Evolutionary conservation across 768 basidiomycete genomes (phyloP).

Genomic region (Suillus hirtellus): DNA sequence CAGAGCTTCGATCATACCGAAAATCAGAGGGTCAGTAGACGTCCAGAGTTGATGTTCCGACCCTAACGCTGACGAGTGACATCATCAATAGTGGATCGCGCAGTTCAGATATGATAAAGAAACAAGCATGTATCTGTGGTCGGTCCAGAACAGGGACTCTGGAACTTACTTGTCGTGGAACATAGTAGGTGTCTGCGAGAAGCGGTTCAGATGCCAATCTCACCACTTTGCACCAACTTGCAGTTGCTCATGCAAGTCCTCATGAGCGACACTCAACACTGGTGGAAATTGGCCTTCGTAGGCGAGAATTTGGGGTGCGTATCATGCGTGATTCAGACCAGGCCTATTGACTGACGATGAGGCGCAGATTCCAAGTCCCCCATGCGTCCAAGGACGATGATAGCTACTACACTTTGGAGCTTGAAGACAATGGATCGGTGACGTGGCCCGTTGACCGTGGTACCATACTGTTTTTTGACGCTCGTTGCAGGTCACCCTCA

Average conservation of each 20-base stretch:
- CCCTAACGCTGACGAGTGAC: neutral
- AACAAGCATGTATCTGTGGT: fast-evolving
- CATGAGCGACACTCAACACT: neutral
- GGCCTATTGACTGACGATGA: neutral
- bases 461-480: neutral
- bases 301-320: neutral
- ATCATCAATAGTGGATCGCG: neutral
- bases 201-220: neutral
- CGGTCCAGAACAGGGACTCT: neutral
- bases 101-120: fast-evolving
- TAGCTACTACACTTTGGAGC: neutral
- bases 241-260: neutral
- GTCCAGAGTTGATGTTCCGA: neutral
- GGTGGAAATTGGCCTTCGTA: neutral
- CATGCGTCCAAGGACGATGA: neutral
- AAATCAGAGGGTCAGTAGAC: neutral
- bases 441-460: neutral
- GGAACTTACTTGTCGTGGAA: neutral
- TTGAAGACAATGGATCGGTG: neutral
- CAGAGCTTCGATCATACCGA: fast-evolving
- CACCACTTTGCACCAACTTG: neutral
- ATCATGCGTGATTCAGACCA: neutral
- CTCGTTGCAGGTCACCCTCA: neutral
- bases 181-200: neutral
- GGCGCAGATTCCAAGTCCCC: neutral